phyloP scores from a whole-genome alignment of 2,329 filamentous ascomycete species.

The Plectosphaerella sp. region DNA sequence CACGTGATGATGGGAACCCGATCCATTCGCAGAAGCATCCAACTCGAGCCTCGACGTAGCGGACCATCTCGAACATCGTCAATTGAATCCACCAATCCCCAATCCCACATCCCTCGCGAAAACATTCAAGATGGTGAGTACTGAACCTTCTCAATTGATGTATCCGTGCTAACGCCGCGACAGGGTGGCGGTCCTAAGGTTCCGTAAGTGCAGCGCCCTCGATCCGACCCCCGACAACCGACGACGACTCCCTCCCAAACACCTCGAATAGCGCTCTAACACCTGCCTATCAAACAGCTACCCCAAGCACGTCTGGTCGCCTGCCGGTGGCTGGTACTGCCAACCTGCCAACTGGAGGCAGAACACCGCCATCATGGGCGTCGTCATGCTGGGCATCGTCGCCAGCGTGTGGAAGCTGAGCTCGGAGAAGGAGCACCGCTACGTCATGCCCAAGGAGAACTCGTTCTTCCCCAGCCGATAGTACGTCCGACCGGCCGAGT shows the following conservation, averaged over 20 bases:
- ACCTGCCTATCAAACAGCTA: constrained; percentile 54
- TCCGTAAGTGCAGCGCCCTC: constrained; percentile 39
- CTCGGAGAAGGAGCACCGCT: constrained; percentile 67
- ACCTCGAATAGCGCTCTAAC: constrained; percentile 15
- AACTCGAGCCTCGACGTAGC: not conserved
- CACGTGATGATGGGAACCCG: not conserved
- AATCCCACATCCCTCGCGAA: constrained; percentile 25
- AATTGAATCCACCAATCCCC: constrained; percentile 12
- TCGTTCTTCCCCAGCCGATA: constrained; percentile 82
- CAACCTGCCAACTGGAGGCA: constrained; percentile 92
- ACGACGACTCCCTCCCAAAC: constrained; percentile 4
- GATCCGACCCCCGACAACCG: constrained; percentile 5
- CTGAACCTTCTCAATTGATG: not conserved
- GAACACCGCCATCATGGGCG: constrained; percentile 78
- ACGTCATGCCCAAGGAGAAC: constrained; percentile 70
- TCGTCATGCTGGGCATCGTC: constrained; percentile 63
- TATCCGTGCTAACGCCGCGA: constrained; percentile 31
- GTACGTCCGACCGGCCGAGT: constrained; percentile 44
- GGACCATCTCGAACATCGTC: not conserved
- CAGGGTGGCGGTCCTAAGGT: constrained; percentile 72
- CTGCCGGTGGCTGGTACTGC: constrained; percentile 93
- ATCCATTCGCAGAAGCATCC: constrained; percentile 14
- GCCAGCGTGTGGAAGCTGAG: constrained; percentile 68
- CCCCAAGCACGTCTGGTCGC: constrained; percentile 99
- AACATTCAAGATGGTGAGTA: constrained; percentile 52